Base-by-base conservation (phyloP, 2,329 filamentous ascomycete genomes). In the Shiraia sp. region DNA sequence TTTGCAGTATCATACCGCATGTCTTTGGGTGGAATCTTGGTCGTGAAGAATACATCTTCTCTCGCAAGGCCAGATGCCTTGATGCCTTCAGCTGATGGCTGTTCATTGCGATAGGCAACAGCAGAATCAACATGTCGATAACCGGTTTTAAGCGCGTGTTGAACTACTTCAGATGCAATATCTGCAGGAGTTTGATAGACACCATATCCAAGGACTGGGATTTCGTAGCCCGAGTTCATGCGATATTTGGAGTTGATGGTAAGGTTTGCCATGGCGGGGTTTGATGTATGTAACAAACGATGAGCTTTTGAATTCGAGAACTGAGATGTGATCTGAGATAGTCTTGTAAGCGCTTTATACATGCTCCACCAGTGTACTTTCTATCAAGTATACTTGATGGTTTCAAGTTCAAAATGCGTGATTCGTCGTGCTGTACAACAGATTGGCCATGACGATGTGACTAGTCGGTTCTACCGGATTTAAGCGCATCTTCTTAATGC, bases 111-210 rank as follows among this genome's bases (percentile, higher is more conserved):
- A 65, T 90, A 90, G 55, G 82, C 3, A 4, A 68, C 65, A 2
- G 86, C 87, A 0, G 84, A 79, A 67, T 86, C 83, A 32, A 86
- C 79, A 56, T 85, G 82, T 23, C 81, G 76, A 61, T 86, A 86
- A 7, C 82, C 82, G 9, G 65, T 64, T 29, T 75, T 72, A 36
- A 86, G 68, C 2, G 83, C 86, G 26, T 85, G 80, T 10, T 73
- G 51, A 6, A 80, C 79, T 1, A 85, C 79, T 19, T 76, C 73
- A 55, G 82, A 77, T n/a, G 79, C 77, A 5, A 79, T 65, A 43
- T 77, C 74, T 15, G 79, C 73, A 10, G 82, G 82, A 8, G 60
- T 68, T 37, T 67, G 58, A 40, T 65, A 69, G 12, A 81, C 77
- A 13, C 80, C 81, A 59, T 77, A 84, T 23, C 81, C 82, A 1